Base-by-base conservation (phyloP, 2,329 filamentous ascomycete genomes). In the Hymenoscyphus infarciens region DNA sequence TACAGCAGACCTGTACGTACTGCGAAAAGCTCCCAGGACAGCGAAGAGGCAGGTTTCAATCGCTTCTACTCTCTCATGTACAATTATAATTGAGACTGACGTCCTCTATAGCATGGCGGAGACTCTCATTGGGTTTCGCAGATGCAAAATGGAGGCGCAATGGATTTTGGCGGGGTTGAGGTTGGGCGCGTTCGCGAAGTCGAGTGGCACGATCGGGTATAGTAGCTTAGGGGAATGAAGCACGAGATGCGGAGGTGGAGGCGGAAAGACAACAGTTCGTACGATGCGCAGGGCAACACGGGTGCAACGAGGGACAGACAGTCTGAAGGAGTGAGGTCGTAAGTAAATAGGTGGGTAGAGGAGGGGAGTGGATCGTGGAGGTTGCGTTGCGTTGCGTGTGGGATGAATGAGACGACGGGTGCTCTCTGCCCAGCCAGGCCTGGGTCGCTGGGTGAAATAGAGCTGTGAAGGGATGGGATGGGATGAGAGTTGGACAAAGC, bases 221-320 rank as follows among this genome's bases (percentile, higher is more conserved):
- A n/a, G n/a, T 52, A 52, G 45, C 45, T 52, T 52, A 52, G 45
- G 45, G 45, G 45, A 52, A 22, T 52, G 45, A 52, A 52, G 45
- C 45, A 52, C 61, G 60, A 64, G 57, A 62, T 57, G 60, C 61
- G 59, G 58, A 60, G 45, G 45, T 60, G 58, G 45, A 53, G 53
- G 42, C 60, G 57, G 57, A 49, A 27, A 52, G 45, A 22, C 45
- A 52, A 52, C 45, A 55, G 53, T 31, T 55, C 25, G 29, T 33
- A 31, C 53, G 53, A 55, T 29, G 39, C 19, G 39, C 19, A 25
- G 31, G 22, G 35, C 56, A 16, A 42, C 35, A 58, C 22, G 4
- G 29, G 45, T 52, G 19, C 45, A 22, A 52, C 45, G 19, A 52
- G 13, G 45, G 25, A 52, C 45, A 52, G 25, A 52, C 45, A 52